phyloP scores from a whole-genome alignment of 2,329 filamentous ascomycete species.

The Colletotrichum melonis region DNA sequence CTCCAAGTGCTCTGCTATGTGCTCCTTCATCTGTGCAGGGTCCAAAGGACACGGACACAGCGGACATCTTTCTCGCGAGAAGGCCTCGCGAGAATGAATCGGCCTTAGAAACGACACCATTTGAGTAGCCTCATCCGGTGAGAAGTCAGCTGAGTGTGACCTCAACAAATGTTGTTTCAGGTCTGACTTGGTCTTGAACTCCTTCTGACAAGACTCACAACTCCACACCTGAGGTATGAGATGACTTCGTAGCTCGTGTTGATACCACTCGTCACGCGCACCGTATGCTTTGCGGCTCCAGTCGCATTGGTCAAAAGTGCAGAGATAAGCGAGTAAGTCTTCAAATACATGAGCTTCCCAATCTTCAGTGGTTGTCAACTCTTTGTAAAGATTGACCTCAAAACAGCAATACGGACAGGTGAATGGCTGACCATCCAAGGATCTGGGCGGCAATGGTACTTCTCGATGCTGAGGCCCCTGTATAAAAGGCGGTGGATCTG shows the following conservation, averaged over 20 bases:
- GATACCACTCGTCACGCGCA: slow-evolving; percentile 16
- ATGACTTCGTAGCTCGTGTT: slow-evolving; percentile 11
- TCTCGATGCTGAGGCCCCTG: not conserved
- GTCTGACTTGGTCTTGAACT: not conserved
- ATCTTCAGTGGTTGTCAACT: slow-evolving; percentile 4
- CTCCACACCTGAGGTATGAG: slow-evolving; percentile 3
- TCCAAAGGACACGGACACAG: slow-evolving; percentile 1
- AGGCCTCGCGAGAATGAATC: not conserved
- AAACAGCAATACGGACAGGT: slow-evolving; percentile 19
- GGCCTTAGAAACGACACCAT: not conserved
- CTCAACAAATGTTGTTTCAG: not conserved
- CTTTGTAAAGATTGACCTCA: slow-evolving; percentile 3
- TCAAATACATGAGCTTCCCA: slow-evolving; percentile 24
- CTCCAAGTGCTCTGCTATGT: slow-evolving; percentile 15
- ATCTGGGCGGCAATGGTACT: not conserved
- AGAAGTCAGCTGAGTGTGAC: slow-evolving; percentile 1
- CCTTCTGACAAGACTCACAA: slow-evolving; percentile 8
- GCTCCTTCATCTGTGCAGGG: not conserved
- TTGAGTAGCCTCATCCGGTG: not conserved
- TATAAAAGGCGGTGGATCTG: not conserved
- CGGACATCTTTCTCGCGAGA: slow-evolving; percentile 1
- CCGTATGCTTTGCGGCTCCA: slow-evolving; percentile 10
- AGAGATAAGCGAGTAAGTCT: slow-evolving; percentile 21
- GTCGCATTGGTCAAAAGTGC: slow-evolving; percentile 24
- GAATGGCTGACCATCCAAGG: slow-evolving; percentile 8